These are phyloP conservation scores for Marchantia polymorpha DNA, from an alignment of 225 moss, liverwort and hornwort species.

Conservation along the genomic window DNA sequence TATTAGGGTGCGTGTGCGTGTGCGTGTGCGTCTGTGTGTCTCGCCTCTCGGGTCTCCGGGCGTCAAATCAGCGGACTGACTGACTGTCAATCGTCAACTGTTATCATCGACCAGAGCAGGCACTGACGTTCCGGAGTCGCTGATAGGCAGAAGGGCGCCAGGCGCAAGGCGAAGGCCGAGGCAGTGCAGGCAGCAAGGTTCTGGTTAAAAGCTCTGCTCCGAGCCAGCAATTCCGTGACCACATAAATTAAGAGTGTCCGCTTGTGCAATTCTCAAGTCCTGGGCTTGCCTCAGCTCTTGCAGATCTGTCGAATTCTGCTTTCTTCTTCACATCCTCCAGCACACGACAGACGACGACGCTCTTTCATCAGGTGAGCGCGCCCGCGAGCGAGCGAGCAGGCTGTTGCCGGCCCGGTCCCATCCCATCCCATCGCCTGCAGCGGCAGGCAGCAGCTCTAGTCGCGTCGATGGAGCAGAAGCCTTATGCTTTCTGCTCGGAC, in stretches of 20 bases:
- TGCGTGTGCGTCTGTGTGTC: neutral
- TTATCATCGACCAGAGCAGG: neutral
- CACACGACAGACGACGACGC: neutral
- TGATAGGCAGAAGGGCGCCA: no score
- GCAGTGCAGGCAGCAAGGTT: neutral
- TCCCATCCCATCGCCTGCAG: no score
- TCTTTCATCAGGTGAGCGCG: neutral
- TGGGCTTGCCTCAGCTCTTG: neutral
- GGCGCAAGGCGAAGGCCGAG: no score
- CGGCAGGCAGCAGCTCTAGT: no score
- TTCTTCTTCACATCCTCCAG: neutral
- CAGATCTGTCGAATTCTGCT: neutral
- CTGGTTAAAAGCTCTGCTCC: neutral
- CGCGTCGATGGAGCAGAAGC: no score
- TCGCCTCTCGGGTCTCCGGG: neutral
- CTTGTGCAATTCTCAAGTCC: neutral
- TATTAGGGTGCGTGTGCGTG: neutral
- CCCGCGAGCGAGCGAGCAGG: no score
- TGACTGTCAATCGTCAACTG: neutral
- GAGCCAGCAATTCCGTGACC: neutral
- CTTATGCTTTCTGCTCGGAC: no score
- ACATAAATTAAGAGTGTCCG: neutral
- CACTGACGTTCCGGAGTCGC: no score
- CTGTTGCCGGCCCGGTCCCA: no score
- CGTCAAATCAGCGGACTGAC: constrained; percentile 1